Evolutionary conservation across 306 rosid genomes (phyloP).

Genomic region (Cyamopsis tetragonoloba): DNA sequence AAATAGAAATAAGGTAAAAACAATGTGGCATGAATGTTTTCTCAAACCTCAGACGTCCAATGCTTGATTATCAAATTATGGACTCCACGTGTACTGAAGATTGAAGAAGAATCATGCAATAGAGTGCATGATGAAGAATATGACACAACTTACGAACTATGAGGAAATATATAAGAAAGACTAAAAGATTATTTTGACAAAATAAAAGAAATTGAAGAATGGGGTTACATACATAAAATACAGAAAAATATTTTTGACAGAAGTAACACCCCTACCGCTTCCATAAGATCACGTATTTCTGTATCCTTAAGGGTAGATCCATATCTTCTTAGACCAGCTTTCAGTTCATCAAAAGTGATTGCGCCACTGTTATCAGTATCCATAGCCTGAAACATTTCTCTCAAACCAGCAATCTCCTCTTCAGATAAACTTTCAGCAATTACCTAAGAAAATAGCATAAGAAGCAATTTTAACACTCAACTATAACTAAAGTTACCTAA

Average conservation of each 20-base stretch:
- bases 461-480: conserved; percentile 8
- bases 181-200: conserved; percentile 1
- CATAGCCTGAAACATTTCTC: conserved; percentile 89
- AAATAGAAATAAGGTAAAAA: no score
- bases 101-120: background rate
- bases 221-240: background rate
- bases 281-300: conserved; percentile 96
- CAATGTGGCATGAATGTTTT: no score
- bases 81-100: background rate
- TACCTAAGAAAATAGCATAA: conserved; percentile 49
- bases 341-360: conserved; percentile 93
- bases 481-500: background rate
- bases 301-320: conserved; percentile 90
- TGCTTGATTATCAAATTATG: background rate
- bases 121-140: background rate
- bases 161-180: conserved; percentile 5
- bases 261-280: conserved; percentile 61
- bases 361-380: conserved; percentile 97
- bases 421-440: conserved; percentile 96
- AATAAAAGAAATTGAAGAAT: conserved; percentile 3
- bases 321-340: conserved; percentile 93
- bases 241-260: background rate
- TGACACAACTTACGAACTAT: background rate
- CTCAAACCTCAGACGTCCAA: no score
- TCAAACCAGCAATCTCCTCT: conserved; percentile 96